Conservation (phyloP, 306 rosid species). For the Canavalia gladiata region DNA sequence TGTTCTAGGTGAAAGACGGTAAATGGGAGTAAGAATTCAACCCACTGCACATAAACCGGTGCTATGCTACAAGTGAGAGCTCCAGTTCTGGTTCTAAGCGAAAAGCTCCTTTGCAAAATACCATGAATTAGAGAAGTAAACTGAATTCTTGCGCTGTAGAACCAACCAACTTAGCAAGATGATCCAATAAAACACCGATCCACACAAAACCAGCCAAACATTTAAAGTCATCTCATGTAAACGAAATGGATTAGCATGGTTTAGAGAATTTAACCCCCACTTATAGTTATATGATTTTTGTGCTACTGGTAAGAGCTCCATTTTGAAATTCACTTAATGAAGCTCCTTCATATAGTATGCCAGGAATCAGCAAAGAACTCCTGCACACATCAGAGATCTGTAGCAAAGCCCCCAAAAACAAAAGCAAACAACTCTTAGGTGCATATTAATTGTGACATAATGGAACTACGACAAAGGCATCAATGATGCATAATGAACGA, state of each 20-base stretch:
- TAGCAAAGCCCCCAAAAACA: slow-evolving; percentile 79
- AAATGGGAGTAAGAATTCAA: slow-evolving; percentile 59
- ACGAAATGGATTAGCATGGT: slow-evolving; percentile 54
- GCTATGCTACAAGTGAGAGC: slow-evolving; percentile 62
- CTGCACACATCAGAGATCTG: slow-evolving; percentile 59
- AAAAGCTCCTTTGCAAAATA: slow-evolving; percentile 61
- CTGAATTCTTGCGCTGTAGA: slow-evolving; percentile 58
- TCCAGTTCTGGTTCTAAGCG: slow-evolving; percentile 57
- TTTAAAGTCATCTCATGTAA: slow-evolving; percentile 56
- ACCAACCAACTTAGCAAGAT: slow-evolving; percentile 55
- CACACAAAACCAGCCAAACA: slow-evolving; percentile 58
- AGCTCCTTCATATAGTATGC: slow-evolving; percentile 57
- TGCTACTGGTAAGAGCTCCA: slow-evolving; percentile 62
- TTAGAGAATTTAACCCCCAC: slow-evolving; percentile 61
- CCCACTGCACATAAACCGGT: slow-evolving; percentile 64
- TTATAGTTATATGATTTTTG: slow-evolving; percentile 56
- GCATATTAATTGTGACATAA: slow-evolving; percentile 68
- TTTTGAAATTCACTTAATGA: slow-evolving; percentile 57
- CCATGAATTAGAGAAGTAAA: slow-evolving; percentile 54
- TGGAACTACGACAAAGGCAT: slow-evolving; percentile 61
- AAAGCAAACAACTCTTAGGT: slow-evolving; percentile 73
- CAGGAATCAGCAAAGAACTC: slow-evolving; percentile 60
- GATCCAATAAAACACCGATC: slow-evolving; percentile 53
- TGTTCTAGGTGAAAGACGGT: slow-evolving; percentile 51
- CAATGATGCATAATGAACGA: slow-evolving; percentile 61